Evolutionary conservation across 2,329 filamentous ascomycete genomes (phyloP), one percentile per base, ranked within the genome.

Genomic region (Exserohilum rostratum): DNA sequence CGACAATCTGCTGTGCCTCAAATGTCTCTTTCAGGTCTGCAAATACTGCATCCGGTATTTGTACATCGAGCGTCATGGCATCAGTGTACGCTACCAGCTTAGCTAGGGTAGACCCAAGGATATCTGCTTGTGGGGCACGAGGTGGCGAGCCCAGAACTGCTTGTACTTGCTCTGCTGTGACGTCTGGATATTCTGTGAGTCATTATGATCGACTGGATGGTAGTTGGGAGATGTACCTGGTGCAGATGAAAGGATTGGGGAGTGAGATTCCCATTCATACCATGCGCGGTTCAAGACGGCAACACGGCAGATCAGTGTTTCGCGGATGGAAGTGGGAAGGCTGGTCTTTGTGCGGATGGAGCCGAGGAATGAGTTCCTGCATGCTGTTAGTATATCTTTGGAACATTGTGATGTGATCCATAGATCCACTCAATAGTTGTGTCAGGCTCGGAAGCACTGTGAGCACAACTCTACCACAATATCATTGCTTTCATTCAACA

Each of bases 181-280:
- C 81, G 6, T 86, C 87, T 0, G 80, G 84, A 37, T 77, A 75
- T 35, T 2, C 13, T 82, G 20, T n/a, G 22, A 13, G 22, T 12
- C 9, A 2, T 3, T 12, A 12, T 25, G 13, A 40, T 1, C 27
- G 2, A 18, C 34, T 30, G 31, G 13, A 12, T n/a, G 27, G n/a
- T 5, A 13, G n/a, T 3, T 40, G 20, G n/a, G 4, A 7, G 1
- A 25, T 30, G n/a, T 55, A 44, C 60, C 62, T 27, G 53, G 27
- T 17, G 49, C 62, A 18, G 62, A 55, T 11, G 48, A 82, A 12
- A 93, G 80, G 3, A 80, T 69, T 1, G 90, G 90, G 13, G 87
- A 87, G 71, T 96, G 91, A 50, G 90, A 85, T 31, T 79, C 83
- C 91, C 90, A 96, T 74, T 96, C 91, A 75, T 92, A 96, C 86